Evolutionary conservation across 2,329 filamentous ascomycete species (phyloP), one percentile per base, ranked within the genome.

Genomic region (Pestalotiopsis sp.): DNA sequence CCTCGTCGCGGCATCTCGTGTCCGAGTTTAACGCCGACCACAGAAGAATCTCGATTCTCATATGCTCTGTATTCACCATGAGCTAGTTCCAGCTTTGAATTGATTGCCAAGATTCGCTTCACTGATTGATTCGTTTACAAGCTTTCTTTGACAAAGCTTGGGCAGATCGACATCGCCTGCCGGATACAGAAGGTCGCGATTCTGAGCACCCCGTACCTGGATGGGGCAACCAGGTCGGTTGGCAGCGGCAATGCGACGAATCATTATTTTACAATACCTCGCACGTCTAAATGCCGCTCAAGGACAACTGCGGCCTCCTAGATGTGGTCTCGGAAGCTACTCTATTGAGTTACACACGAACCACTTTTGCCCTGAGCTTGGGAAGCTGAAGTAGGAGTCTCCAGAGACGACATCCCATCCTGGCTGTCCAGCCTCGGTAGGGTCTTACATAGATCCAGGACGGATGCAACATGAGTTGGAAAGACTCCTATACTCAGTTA

Each of bases 161-260:
- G 23, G 23, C 27, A 36, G 57, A 59, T 59, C 57, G 57, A 25
- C 57, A 11, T 59, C 23, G 59, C 17, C 59, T 62, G 59, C 27
- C 59, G 59, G 17, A 62, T 31, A 3, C 3, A 41, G 59, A 62
- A 62, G 59, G 59, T 62, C 59, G 14, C 59, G 36, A 17, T 38
- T 20, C 9, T 40, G 12, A 40, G 17, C 45, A 52, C 45, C n/a
- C 41, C 45, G 27, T 14, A 4, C 23, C 23, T 62, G 59, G n/a
- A 62, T 62, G n/a, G n/a, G 59, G 59, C 36, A 62, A 62, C 59
- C 59, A 62, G 20, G n/a, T 62, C 59, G 59, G 59, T 12, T 62
- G 31, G n/a, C 7, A 62, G 59, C 59, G 59, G 59, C 27, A 27
- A 14, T 23, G 12, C 5, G 4, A 59, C 27, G 25, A 36, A 59